These are phyloP conservation scores for Stagonosporopsis tanaceti DNA, from an alignment of 2,329 filamentous ascomycete species.

Conservation along the genomic window DNA sequence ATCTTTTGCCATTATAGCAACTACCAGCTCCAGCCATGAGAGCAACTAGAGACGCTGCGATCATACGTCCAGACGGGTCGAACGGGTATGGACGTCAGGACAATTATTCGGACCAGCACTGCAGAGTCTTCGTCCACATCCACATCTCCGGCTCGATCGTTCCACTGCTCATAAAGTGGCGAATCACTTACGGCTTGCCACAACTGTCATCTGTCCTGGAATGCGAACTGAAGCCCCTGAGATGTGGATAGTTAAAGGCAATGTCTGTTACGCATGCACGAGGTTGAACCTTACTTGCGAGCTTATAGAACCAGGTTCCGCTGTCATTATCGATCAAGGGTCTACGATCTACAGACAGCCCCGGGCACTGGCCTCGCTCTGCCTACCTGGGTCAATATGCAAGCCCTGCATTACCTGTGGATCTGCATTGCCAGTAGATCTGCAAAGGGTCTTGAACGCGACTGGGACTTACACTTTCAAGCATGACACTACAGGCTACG, in stretches of 20 bases:
- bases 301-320: conserved; percentile 4
- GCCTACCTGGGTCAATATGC: background rate
- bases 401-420: background rate
- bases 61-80: background rate
- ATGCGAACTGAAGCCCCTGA: conserved; percentile 9
- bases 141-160: background rate
- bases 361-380: background rate
- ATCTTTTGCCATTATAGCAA: background rate
- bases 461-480: background rate
- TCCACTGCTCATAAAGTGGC: background rate
- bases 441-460: background rate
- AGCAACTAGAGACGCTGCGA: background rate
- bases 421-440: background rate
- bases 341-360: background rate
- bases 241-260: conserved; percentile 5
- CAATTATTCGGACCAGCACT: too few species aligned
- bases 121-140: background rate
- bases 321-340: background rate
- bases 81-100: background rate
- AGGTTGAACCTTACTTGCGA: conserved; percentile 12
- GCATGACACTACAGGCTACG: background rate
- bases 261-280: conserved; percentile 5
- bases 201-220: background rate
- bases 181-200: background rate
- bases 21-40: background rate